Base-by-base conservation (phyloP, 805 yeast genomes). In the Wickerhamiella galacta region DNA sequence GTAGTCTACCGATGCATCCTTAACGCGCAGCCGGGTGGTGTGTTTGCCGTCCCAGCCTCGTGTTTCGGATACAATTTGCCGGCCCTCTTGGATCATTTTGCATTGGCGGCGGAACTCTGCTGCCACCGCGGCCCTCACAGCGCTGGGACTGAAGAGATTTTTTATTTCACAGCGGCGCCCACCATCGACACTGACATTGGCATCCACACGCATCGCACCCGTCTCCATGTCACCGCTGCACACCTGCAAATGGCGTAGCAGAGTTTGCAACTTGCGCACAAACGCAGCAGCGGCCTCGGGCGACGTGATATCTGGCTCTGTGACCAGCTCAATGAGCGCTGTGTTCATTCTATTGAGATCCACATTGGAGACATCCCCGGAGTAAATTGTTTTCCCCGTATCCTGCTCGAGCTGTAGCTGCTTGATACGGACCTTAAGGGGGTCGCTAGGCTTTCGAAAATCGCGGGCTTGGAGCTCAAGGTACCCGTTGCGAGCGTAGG, bases 361-460 rank as follows among this genome's bases (percentile, higher is more conserved):
- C 14, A 87, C 66, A 30, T 67, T 54, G 2, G 72, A 52, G 4
- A 45, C 41, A 2, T 51, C 52, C 21, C 52, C 60, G 19, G 58
- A 53, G 51, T 81, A 75, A 12, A 65, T 58, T 1, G 87, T 68
- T 46, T 81, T 75, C 2, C 93, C 96, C 0, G 95, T 87, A 49
- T 87, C 98, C 54, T 90, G 98, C 50, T 90, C 98, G 16, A 90
- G 56, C 51, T 90, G 98, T 25, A 90, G 55, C 53, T 87, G 95
- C 35, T 67, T 72, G 17, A 90, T 72, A 2, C 68, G 54, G 6
- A 83, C 76, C 4, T 39, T 47, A 32, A 72, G 65, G 20, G 53
- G 57, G 2, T 54, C 53, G 4, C 40, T 20, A 7, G 20, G 4
- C 2, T 57, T 47, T 2, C 70, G 59, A 6, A 66, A 70, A 48